phyloP scores from a whole-genome alignment of 2,329 filamentous ascomycete species.

The Knufia petricola region DNA sequence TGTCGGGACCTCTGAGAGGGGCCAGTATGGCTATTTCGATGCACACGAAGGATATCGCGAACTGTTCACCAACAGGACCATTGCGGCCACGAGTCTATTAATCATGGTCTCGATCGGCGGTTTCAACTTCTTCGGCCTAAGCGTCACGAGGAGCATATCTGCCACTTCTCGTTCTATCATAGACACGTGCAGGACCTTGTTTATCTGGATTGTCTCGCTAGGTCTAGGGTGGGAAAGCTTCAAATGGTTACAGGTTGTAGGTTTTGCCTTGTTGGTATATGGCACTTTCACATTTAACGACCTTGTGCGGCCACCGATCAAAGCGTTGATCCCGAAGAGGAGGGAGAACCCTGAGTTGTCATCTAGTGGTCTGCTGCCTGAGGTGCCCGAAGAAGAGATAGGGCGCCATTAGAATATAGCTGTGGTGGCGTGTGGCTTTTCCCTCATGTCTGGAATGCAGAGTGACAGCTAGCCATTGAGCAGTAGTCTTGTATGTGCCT shows the following conservation, averaged over 20 bases:
- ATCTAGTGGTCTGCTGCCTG: conserved; percentile 54
- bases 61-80: conserved; percentile 59
- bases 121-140: conserved; percentile 98
- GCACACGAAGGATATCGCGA: conserved; percentile 75
- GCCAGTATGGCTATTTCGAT: conserved; percentile 79
- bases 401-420: neutral
- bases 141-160: conserved; percentile 78
- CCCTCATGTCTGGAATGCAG: too few species aligned
- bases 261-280: conserved; percentile 84
- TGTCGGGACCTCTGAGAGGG: conserved; percentile 64
- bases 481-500: too few species aligned
- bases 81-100: conserved; percentile 68
- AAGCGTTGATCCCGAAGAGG: conserved; percentile 49
- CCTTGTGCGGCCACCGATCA: conserved; percentile 72
- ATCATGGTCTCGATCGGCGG: conserved; percentile 99
- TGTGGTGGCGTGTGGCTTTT: too few species aligned
- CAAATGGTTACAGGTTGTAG: conserved; percentile 89
- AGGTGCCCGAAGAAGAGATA: conserved; percentile 72
- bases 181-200: conserved; percentile 91
- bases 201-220: conserved; percentile 94
- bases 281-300: conserved; percentile 97
- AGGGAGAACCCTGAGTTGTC: conserved; percentile 36
- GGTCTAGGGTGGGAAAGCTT: conserved; percentile 93
- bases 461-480: too few species aligned
- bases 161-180: conserved; percentile 93